phyloP scores from a whole-genome alignment of 805 yeast genomes.

The Tetrapisispora nanseiensis region DNA sequence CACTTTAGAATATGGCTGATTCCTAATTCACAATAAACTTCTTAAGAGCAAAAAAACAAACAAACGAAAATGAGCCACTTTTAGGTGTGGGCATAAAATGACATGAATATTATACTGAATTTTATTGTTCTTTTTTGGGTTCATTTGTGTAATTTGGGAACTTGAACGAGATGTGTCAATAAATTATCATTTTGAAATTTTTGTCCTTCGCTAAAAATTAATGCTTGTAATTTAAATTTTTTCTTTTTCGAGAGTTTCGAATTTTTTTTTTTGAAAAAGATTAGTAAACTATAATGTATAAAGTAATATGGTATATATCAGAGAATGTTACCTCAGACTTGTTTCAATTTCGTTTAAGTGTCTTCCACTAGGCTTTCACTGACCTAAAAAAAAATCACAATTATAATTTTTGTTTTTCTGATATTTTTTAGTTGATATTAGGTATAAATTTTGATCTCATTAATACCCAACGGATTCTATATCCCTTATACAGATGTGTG shows the following conservation, averaged over 20 bases:
- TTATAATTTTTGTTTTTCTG: too few species aligned
- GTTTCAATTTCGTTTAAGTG: background rate
- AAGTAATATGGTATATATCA: background rate
- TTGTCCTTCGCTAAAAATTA: too few species aligned
- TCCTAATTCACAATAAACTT: background rate
- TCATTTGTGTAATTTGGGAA: background rate
- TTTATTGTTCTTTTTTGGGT: background rate
- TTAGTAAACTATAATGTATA: too few species aligned
- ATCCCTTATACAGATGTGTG: too few species aligned
- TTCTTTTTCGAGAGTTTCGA: background rate
- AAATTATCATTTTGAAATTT: background rate
- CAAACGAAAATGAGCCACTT: too few species aligned
- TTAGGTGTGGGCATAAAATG: background rate
- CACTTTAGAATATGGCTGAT: too few species aligned
- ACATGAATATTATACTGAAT: background rate
- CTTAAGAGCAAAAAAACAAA: too few species aligned
- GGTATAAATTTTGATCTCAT: too few species aligned
- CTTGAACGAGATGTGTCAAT: constrained; percentile 3
- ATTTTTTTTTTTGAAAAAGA: background rate
- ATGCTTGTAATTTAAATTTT: too few species aligned
- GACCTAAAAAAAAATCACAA: too few species aligned
- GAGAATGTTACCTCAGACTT: background rate
- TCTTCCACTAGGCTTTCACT: too few species aligned
- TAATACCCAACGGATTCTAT: background rate
- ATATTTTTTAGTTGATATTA: too few species aligned